phyloP scores from a whole-genome alignment of 768 basidiomycete genomes.

The Tricholoma furcatifolium region DNA sequence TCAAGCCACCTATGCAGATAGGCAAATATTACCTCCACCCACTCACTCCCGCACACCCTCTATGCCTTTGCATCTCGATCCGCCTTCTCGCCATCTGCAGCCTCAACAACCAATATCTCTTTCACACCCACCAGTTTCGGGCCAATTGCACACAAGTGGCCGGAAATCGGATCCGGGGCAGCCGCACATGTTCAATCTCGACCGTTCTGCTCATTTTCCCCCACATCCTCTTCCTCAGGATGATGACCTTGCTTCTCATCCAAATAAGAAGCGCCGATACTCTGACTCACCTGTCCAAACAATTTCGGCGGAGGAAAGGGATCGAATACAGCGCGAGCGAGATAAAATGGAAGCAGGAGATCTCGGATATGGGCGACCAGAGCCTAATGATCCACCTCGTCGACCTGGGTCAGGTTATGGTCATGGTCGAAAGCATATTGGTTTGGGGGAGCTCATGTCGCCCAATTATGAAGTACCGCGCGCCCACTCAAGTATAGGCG shows the following conservation, averaged over 20 bases:
- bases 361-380: constrained; percentile 30
- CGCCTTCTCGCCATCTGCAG: constrained; percentile 9
- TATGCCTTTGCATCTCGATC: constrained; percentile 15
- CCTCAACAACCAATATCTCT: constrained; percentile 8
- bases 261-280: constrained; percentile 43
- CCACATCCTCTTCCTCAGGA: constrained; percentile 3
- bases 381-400: constrained; percentile 21
- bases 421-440: constrained; percentile 13
- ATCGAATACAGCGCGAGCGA: constrained; percentile 28
- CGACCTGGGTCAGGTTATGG: constrained; percentile 25
- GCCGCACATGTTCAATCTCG: constrained; percentile 12
- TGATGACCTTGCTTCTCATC: constrained; percentile 15
- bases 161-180: constrained; percentile 20
- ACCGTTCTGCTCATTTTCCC: constrained; percentile 11
- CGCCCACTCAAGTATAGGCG: background rate
- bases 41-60: constrained; percentile 11
- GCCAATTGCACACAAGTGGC: constrained; percentile 5
- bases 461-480: constrained; percentile 6
- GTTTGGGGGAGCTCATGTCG: constrained; percentile 11
- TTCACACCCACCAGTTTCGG: constrained; percentile 6
- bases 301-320: constrained; percentile 26
- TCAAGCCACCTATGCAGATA: constrained; percentile 13
- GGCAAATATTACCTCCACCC: constrained; percentile 5
- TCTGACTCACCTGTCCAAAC: constrained; percentile 33
- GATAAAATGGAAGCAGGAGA: constrained; percentile 32